A percentile compares a stretch with the other conserved stretches of the same genome.
These are phyloP conservation scores for Solanum chilense DNA, from an alignment of 257 asterid species.

Conservation along the genomic window DNA sequence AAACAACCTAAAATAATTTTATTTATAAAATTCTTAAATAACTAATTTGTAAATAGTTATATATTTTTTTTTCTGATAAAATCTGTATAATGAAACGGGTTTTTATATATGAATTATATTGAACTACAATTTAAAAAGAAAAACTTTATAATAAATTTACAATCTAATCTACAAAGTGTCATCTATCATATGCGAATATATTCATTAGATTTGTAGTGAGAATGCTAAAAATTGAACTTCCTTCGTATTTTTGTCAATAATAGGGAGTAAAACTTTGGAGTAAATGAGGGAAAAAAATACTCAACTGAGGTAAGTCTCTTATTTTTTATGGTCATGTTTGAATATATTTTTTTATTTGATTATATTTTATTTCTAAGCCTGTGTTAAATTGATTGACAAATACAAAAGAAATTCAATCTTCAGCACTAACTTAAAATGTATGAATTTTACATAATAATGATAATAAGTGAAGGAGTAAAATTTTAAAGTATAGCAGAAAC, in stretches of 20 bases:
- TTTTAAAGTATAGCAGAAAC: background rate
- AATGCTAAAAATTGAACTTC: too few relatives aligned
- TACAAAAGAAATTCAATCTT: background rate
- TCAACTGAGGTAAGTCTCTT: too few relatives aligned
- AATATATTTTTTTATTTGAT: too few relatives aligned
- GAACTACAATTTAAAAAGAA: background rate
- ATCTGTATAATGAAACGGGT: background rate
- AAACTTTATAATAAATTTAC: background rate
- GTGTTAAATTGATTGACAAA: background rate
- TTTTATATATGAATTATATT: background rate
- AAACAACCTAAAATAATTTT: background rate
- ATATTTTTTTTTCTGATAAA: background rate
- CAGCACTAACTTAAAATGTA: background rate
- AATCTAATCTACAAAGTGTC: background rate
- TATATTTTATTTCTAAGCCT: too few relatives aligned
- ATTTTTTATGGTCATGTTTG: too few relatives aligned
- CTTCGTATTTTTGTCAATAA: background rate
- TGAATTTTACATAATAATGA: background rate
- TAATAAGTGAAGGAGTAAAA: background rate
- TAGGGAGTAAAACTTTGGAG: background rate
- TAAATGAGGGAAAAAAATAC: too few relatives aligned
- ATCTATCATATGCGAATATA: background rate
- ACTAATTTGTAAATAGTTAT: background rate
- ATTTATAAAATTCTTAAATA: too few relatives aligned
- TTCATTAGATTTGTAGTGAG: background rate